These are phyloP conservation scores for Psidium friedrichsthalianum DNA, from an alignment of 345 rosid species.

Conservation along the genomic window DNA sequence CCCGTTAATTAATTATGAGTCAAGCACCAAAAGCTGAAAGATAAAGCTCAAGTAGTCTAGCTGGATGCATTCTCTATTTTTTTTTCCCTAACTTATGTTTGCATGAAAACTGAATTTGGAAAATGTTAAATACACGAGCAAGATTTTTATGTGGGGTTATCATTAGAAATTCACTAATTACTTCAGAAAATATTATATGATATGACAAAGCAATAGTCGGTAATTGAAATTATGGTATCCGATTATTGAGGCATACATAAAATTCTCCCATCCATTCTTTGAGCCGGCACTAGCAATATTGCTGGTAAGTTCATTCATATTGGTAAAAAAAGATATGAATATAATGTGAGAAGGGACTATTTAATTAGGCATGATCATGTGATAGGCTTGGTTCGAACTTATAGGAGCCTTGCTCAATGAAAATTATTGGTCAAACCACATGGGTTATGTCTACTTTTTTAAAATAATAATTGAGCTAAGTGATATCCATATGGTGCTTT, in stretches of 20 bases:
- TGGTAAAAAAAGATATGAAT: not conserved
- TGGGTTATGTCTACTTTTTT: not conserved
- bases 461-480: not conserved
- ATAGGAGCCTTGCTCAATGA: too few relatives aligned
- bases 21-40: not conserved
- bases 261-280: not conserved
- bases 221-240: not conserved
- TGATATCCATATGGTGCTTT: not conserved
- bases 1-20: not conserved
- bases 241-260: not conserved
- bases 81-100: not conserved
- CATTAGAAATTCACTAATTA: not conserved
- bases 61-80: not conserved
- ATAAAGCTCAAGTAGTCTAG: not conserved
- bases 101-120: not conserved
- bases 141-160: not conserved
- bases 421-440: too few relatives aligned
- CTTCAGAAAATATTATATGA: not conserved
- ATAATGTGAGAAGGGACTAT: not conserved
- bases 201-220: not conserved
- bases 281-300: not conserved
- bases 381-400: not conserved
- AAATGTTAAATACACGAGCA: not conserved
- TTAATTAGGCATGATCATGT: not conserved
- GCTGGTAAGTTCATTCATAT: not conserved